These are phyloP conservation scores for Chlorella variabilis DNA, from an alignment of 163 green algal genomes.

Conservation along the genomic window DNA sequence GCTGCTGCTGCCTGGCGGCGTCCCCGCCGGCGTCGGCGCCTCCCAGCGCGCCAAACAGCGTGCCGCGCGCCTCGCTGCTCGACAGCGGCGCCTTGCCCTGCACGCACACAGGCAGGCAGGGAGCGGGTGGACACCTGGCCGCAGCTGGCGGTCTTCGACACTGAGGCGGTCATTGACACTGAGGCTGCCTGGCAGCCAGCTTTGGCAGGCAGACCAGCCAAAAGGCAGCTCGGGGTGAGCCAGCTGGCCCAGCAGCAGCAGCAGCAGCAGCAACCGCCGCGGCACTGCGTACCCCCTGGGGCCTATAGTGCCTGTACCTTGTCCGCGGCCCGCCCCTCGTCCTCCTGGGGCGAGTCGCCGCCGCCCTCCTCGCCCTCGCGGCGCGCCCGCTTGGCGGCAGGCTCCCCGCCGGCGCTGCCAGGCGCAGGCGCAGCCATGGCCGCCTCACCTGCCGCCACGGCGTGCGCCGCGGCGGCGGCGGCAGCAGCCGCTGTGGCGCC, in stretches of 20 bases:
- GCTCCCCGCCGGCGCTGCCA: not conserved
- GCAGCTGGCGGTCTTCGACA: too few species aligned
- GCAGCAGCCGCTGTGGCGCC: not conserved
- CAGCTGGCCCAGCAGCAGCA: not conserved
- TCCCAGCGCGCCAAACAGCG: conserved; percentile 29
- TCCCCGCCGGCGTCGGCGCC: not conserved
- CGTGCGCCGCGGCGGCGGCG: not conserved
- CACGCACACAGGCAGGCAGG: not conserved
- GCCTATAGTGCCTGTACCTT: not conserved
- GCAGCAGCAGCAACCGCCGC: not conserved
- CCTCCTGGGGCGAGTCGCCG: not conserved
- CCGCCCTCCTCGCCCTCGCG: not conserved
- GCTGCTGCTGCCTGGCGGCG: conserved; percentile 12
- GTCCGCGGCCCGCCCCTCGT: not conserved
- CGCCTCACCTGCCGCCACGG: not conserved
- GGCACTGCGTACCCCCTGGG: not conserved
- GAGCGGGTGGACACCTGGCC: too few species aligned
- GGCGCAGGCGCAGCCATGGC: not conserved
- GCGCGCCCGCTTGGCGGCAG: conserved; percentile 9
- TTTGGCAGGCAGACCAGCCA: not conserved
- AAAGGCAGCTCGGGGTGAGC: not conserved
- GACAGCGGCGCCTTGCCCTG: conserved; percentile 27
- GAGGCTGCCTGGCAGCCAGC: too few species aligned
- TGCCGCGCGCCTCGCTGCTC: conserved; percentile 6
- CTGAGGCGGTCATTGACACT: too few species aligned